Evolutionary conservation across 768 basidiomycete genomes (phyloP), one percentile per base, ranked within the genome.

Genomic region (Flagelloscypha sp.): DNA sequence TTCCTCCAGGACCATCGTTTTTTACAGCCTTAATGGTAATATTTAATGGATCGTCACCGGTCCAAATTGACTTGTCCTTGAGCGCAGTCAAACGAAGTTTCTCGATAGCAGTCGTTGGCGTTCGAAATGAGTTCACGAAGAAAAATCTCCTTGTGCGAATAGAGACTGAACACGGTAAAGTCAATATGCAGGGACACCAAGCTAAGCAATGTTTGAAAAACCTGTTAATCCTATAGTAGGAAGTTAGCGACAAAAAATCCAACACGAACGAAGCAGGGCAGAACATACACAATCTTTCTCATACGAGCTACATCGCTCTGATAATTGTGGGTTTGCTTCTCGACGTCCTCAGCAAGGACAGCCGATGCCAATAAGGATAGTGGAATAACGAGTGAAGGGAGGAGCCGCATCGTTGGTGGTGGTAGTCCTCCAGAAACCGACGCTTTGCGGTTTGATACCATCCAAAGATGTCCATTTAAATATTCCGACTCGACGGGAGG

Each of bases 91-190:
- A 63, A 17, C 95, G 80, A 35, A 94, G 72, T 57, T 97, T 98
- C 57, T 98, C 94, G 34, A 98, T 65, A 2, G 95, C 95, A 54
- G n/a, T 99, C 95, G 55, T 97, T 95, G 27, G 93, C 84, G 51
- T 94, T 94, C 6, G 89, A 93, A 46, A 93, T 74, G 32, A 93
- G 66, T 57, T 97, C 93, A 28, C 93, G 86, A 32, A 89, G 69
- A 55, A 88, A 89, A 18, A 88, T 76, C 27, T 87, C 84, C 49
- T 78, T 71, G 52, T 87, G 83, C 3, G 85, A 87, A 65, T 88
- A 86, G 48, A 87, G 74, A 66, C 84, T 86, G 37, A 9, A 54
- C n/a, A n/a, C n/a, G n/a, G 41, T 23, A 44, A 24, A 23, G 21
- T 17, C 13, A 23, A 43, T 31, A 11, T 35, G 21, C 25, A 34